A percentile compares a stretch with the other conserved stretches of the same genome.
phyloP scores from a whole-genome alignment of 805 yeast genomes.

The Kazachstania psychrophila region DNA sequence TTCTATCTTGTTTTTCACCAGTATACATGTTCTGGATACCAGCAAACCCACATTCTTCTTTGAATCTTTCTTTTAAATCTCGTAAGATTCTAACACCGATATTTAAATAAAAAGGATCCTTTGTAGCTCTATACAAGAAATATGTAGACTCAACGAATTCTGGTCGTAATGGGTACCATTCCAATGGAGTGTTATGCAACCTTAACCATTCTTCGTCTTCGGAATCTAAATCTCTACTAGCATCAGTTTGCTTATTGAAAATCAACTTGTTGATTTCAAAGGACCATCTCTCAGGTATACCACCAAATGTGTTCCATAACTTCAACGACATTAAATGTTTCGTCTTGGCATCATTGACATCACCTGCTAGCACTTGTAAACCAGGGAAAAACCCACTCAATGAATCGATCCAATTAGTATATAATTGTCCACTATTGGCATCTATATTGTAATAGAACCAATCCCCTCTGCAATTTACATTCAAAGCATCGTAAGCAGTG shows the following conservation, averaged over 20 bases:
- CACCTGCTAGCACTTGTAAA: conserved; percentile 69
- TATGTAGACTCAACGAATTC: conserved; percentile 88
- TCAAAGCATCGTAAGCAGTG: conserved; percentile 48
- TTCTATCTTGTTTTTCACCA: conserved; percentile 60
- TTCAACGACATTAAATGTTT: conserved; percentile 58
- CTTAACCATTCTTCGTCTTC: neutral
- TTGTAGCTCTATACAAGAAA: conserved; percentile 71
- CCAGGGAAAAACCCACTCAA: conserved; percentile 87
- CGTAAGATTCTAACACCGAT: conserved; percentile 60
- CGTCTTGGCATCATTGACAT: conserved; percentile 51
- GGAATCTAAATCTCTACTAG: neutral
- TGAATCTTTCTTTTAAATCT: conserved; percentile 44
- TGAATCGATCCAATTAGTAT: conserved; percentile 72
- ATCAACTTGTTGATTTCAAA: conserved; percentile 13
- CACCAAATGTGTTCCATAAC: conserved; percentile 71
- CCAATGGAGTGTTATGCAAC: conserved; percentile 36
- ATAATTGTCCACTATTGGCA: conserved; percentile 39
- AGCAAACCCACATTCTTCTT: conserved; percentile 68
- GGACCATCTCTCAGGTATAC: conserved; percentile 86
- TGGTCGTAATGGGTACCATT: conserved; percentile 91
- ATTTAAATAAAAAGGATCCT: conserved; percentile 72
- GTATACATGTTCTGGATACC: conserved; percentile 63
- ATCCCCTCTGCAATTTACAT: conserved; percentile 40
- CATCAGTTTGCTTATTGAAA: neutral
- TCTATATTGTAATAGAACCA: conserved; percentile 53